Evolutionary conservation across 1,139 yeast species (phyloP).

Genomic region (Blastobotrys serpentis): DNA sequence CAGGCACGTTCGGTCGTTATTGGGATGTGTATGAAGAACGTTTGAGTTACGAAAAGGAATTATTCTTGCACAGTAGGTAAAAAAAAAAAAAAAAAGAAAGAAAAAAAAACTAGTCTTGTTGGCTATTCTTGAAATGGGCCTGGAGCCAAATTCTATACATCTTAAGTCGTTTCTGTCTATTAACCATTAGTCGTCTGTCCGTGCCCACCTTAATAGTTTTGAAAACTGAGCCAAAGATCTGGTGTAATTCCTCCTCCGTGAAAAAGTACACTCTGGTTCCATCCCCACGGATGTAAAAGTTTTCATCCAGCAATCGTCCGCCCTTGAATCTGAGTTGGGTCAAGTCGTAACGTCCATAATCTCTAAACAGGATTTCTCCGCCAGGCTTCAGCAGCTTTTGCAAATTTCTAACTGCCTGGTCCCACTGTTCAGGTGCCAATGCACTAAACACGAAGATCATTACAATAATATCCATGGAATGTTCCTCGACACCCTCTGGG

Average conservation of each 20-base stretch:
- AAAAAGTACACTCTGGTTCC: constrained; percentile 97
- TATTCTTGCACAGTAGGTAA: no score
- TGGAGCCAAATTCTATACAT: constrained; percentile 98
- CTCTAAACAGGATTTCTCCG: constrained; percentile 85
- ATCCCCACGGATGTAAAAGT: constrained; percentile 95
- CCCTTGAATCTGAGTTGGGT: constrained; percentile 95
- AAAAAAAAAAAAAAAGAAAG: no score
- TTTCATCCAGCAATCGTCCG: constrained; percentile 81
- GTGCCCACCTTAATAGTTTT: constrained; percentile 75
- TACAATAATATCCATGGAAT: constrained; percentile 85
- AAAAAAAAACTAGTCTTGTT: neutral
- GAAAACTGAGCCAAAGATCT: constrained; percentile 68
- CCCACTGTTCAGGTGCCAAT: constrained; percentile 89
- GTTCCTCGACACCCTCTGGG: constrained; percentile 81
- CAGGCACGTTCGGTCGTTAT: constrained; percentile 3
- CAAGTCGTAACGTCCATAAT: constrained; percentile 92
- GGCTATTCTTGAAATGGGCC: constrained; percentile 63
- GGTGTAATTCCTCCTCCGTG: constrained; percentile 84
- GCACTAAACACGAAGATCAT: constrained; percentile 96
- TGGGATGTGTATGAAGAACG: constrained; percentile 9
- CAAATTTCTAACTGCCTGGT: constrained; percentile 68
- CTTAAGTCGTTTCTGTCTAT: constrained; percentile 84
- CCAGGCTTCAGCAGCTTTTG: constrained; percentile 82
- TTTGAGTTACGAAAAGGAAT: neutral
- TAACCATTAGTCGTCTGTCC: constrained; percentile 86